Evolutionary conservation across 805 yeast genomes (phyloP).

Genomic region (Starmerella kuoi): DNA sequence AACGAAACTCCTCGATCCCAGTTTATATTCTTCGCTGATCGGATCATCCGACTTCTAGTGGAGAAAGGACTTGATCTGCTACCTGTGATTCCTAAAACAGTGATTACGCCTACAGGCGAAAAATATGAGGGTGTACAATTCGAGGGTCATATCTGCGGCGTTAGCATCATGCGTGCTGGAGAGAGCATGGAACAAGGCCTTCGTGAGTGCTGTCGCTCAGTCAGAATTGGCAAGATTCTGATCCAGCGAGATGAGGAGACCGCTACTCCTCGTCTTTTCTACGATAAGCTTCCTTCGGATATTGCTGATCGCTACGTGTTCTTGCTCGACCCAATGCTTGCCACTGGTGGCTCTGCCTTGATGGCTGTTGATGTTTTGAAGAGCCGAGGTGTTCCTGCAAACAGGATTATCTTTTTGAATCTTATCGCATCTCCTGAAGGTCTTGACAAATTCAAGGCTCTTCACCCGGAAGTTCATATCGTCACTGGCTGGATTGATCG

Average conservation of each 20-base stretch:
- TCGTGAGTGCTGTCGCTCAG: conserved; percentile 93
- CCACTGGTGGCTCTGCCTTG: conserved; percentile 96
- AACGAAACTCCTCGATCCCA: conserved; percentile 72
- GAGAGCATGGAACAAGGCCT: conserved; percentile 98
- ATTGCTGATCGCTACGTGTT: conserved; percentile 80
- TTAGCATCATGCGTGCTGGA: conserved; percentile 95
- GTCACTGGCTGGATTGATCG: conserved; percentile 91
- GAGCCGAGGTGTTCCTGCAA: conserved; percentile 74
- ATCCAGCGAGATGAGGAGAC: conserved; percentile 98
- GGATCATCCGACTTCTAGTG: conserved; percentile 84
- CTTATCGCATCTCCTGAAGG: conserved; percentile 94
- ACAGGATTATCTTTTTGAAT: conserved; percentile 80
- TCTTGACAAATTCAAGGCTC: conserved; percentile 57
- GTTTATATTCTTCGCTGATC: conserved; percentile 87
- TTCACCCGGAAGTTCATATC: conserved; percentile 73
- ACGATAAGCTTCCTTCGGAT: conserved; percentile 89
- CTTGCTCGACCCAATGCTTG: conserved; percentile 91
- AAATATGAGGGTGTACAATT: conserved; percentile 66
- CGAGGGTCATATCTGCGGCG: conserved; percentile 93
- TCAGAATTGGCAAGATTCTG: conserved; percentile 88
- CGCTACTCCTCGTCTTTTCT: conserved; percentile 79
- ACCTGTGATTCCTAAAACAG: conserved; percentile 61
- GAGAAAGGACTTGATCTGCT: conserved; percentile 91
- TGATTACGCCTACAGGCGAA: conserved; percentile 67
- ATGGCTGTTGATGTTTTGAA: conserved; percentile 91